Base-by-base conservation (phyloP, 2,329 filamentous ascomycete genomes). In the Calonectria crousiana region DNA sequence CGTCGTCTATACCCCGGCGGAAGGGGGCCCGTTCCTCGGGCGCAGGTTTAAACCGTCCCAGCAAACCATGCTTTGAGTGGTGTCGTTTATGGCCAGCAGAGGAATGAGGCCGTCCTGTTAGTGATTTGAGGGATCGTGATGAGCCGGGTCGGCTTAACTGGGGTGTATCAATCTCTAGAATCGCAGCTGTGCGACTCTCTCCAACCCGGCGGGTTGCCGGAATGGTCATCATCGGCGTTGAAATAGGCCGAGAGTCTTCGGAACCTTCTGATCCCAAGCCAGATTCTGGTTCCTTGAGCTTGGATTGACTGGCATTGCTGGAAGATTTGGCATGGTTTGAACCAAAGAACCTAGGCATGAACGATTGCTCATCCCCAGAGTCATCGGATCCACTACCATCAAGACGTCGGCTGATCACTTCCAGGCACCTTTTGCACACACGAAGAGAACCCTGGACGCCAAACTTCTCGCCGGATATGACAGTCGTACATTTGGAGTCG, bases 351-450 rank as follows among this genome's bases (percentile, higher is more conserved):
- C 89, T 87, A 3, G 93, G 91, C 65, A 95, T 86, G 72, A 93
- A 94, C 28, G 90, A 92, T 81, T 91, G 94, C 80, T 93, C 95
- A 71, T 95, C 94, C 36, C 93, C 94, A 32, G 95, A 98, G 77
- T 97, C 95, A 51, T 98, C 96, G 0, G 96, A 98, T 26, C 86
- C 89, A 72, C 96, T 97, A 77, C 95, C 94, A 81, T 98, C 95
- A 74, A 97, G 94, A 58, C 96, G 93, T 49, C 95, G 94, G 78
- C 96, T 95, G 78, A 99, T 97, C 81, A 98, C 95, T 69, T 92
- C 92, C 78, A 98, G 92, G 80, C 97, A 99, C 28, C 95, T 95
- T 80, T 96, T 98, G 86, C 97, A 99, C 16, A 99, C 95, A 73
- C 96, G 91, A 52, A 99, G 88, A 18, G 92, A 95, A 9, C 95